These are phyloP conservation scores for Hypholoma sublateritium DNA, from an alignment of 768 basidiomycete genomes.

Conservation along the genomic window DNA sequence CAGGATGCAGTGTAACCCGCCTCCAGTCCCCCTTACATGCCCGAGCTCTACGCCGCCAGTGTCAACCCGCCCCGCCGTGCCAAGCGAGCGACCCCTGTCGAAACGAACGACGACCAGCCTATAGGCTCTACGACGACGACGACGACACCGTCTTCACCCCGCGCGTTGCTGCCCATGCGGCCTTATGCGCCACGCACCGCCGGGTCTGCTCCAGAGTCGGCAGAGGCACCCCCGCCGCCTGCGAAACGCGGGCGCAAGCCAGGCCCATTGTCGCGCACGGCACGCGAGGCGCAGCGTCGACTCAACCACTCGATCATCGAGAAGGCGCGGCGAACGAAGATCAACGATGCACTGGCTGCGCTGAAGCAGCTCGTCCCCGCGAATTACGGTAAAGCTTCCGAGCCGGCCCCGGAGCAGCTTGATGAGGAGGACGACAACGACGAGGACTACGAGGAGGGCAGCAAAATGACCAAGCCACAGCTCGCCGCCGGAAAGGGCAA, in stretches of 20 bases:
- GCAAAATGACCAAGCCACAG: conserved; percentile 17
- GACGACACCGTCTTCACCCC: not conserved
- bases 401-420: conserved; percentile 15
- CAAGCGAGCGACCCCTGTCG: no score
- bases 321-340: conserved; percentile 91
- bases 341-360: conserved; percentile 85
- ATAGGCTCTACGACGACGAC: no score
- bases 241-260: conserved; percentile 75
- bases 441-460: conserved; percentile 31
- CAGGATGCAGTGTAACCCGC: not conserved
- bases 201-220: conserved; percentile 4
- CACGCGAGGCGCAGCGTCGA: conserved; percentile 85
- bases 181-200: conserved; percentile 15
- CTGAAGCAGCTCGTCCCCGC: conserved; percentile 77
- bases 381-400: conserved; percentile 37
- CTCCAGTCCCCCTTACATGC: not conserved
- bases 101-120: no score
- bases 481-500: conserved; percentile 31
- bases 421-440: conserved; percentile 35
- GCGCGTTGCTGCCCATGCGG: conserved; percentile 4
- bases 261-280: conserved; percentile 68
- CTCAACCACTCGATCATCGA: conserved; percentile 96
- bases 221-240: conserved; percentile 19
- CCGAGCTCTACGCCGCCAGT: not conserved
- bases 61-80: no score